Conservation (phyloP, 2,329 filamentous ascomycete genomes). For the Colletotrichum sp. region DNA sequence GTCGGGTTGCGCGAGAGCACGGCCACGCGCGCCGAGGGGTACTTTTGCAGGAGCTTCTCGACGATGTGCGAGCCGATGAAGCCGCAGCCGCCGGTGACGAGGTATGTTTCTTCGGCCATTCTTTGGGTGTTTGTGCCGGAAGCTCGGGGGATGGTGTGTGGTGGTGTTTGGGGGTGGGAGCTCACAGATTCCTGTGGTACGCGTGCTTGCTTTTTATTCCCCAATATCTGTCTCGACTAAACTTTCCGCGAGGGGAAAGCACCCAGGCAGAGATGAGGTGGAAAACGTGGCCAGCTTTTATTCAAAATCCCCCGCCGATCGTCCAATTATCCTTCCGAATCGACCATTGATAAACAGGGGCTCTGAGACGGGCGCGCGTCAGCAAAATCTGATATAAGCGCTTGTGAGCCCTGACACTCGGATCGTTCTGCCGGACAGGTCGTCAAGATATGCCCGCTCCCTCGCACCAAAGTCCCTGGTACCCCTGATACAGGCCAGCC, state of each 20-base stretch:
- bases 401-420: neutral
- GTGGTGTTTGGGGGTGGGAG: neutral
- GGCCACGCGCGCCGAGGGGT: constrained; percentile 39
- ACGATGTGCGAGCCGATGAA: constrained; percentile 61
- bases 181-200: neutral
- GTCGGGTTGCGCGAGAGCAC: constrained; percentile 53
- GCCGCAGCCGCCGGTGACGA: constrained; percentile 61
- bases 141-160: neutral
- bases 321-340: neutral
- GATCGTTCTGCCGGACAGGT: neutral
- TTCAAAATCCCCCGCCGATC: neutral
- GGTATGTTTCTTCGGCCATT: constrained; percentile 25
- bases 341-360: neutral
- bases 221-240: neutral
- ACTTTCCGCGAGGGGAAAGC: accelerated
- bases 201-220: neutral
- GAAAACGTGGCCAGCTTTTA: neutral
- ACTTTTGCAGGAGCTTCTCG: constrained; percentile 45
- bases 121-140: neutral
- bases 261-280: neutral
- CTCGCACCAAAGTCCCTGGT: neutral
- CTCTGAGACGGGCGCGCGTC: neutral
- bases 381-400: neutral
- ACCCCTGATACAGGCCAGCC: neutral
- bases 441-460: neutral